phyloP scores from a whole-genome alignment of 768 basidiomycete species.

The Hericium alpestre region DNA sequence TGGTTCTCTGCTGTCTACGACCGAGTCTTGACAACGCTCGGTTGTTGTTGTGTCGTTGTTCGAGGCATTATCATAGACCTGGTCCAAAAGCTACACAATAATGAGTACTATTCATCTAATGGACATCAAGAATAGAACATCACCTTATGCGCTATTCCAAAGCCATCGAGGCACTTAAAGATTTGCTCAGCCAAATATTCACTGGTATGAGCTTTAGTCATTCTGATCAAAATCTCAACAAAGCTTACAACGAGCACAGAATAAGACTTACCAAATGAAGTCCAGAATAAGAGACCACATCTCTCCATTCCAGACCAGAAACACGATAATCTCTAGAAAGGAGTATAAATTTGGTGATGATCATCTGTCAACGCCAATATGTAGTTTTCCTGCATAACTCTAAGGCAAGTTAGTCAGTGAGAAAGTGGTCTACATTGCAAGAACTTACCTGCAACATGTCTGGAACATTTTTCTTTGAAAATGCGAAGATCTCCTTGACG shows the following conservation, averaged over 20 bases:
- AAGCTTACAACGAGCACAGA: not conserved
- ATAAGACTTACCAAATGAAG: constrained; percentile 1
- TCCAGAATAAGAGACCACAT: constrained; percentile 1
- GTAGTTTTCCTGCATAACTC: constrained; percentile 11
- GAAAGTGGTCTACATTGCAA: not conserved
- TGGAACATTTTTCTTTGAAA: not conserved
- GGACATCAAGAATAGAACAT: no score
- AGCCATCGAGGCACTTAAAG: not conserved
- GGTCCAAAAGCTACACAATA: not conserved
- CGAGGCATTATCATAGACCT: not conserved
- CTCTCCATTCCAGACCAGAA: constrained; percentile 14
- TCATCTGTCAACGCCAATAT: constrained; percentile 16
- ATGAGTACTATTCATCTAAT: not conserved
- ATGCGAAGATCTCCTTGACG: constrained; percentile 6
- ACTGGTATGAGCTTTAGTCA: constrained; percentile 4
- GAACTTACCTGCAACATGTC: not conserved
- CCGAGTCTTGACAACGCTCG: no score
- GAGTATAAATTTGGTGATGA: constrained; percentile 12
- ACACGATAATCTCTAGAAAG: constrained; percentile 19
- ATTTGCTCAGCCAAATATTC: constrained; percentile 3
- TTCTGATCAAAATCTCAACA: not conserved
- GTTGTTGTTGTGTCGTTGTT: not conserved
- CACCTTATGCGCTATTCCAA: constrained; percentile 6
- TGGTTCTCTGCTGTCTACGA: no score
- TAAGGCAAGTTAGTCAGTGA: not conserved